Conservation (phyloP, 2,329 filamentous ascomycete genomes). For the Colletotrichum lini region DNA sequence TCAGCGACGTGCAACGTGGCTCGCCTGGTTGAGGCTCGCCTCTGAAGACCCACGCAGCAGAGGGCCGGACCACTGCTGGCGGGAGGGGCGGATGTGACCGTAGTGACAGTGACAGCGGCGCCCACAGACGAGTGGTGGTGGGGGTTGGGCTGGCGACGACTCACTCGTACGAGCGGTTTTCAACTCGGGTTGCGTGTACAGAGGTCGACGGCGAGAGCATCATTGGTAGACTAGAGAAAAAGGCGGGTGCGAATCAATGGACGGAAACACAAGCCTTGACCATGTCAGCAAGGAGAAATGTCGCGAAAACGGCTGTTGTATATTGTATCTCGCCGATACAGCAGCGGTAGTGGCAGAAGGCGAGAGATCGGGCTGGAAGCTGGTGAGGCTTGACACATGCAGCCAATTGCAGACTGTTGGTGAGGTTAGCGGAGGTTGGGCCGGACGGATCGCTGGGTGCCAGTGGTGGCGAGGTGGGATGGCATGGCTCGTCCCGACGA, state of each 20-base stretch:
- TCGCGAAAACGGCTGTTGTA: background rate
- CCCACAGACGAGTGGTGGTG: conserved; percentile 24
- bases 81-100: conserved; percentile 41
- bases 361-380: conserved; percentile 6
- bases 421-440: conserved; percentile 31
- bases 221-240: background rate
- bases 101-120: conserved; percentile 32
- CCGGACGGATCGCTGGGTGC: background rate
- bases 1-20: conserved; percentile 45
- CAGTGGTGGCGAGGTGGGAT: conserved; percentile 18
- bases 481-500: conserved; percentile 41
- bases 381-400: conserved; percentile 4
- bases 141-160: conserved; percentile 25
- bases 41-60: conserved; percentile 41
- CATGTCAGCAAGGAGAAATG: conserved; percentile 10
- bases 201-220: background rate
- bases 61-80: conserved; percentile 40
- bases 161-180: conserved; percentile 10
- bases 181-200: background rate
- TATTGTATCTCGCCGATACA: background rate
- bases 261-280: background rate
- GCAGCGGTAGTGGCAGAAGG: background rate
- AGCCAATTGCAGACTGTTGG: background rate
- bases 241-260: background rate
- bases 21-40: conserved; percentile 43